Percentiles rank a stretch among this genome's conserved stretches.
Conservation (phyloP, 1,284 basidiomycete genomes). For the Ceratobasidium sp. region DNA sequence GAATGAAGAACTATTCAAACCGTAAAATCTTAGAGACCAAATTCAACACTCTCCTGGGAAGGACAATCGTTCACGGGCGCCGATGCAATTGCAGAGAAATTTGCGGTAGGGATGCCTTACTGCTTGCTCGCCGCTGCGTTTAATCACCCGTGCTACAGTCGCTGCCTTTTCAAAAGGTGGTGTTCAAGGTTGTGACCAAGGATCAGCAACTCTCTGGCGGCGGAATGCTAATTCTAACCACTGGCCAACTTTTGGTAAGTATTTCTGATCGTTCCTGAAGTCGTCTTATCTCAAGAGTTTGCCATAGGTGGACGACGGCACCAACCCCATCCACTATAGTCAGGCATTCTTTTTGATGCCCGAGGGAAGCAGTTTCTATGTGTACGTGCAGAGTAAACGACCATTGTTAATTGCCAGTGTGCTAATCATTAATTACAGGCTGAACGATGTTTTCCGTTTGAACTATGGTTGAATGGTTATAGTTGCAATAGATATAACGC, state of each 20-base stretch:
- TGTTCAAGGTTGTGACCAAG: conserved; percentile 82
- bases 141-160: conserved; percentile 54
- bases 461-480: conserved; percentile 58
- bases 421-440: conserved; percentile 52
- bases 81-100: conserved; percentile 75
- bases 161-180: conserved; percentile 83
- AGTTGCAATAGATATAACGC: background rate
- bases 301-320: conserved; percentile 75
- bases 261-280: conserved; percentile 13
- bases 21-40: conserved; percentile 63
- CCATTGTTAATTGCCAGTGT: conserved; percentile 1
- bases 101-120: conserved; percentile 62
- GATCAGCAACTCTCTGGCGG: conserved; percentile 84
- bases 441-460: conserved; percentile 91
- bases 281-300: conserved; percentile 6
- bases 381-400: conserved; percentile 60
- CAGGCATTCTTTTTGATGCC: conserved; percentile 91
- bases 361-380: conserved; percentile 81
- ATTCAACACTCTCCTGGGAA: conserved; percentile 93
- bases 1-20: background rate
- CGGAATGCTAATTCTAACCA: conserved; percentile 86
- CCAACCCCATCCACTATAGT: conserved; percentile 84
- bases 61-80: conserved; percentile 67
- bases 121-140: conserved; percentile 2
- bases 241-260: conserved; percentile 79